These are phyloP conservation scores for Trichosporon ovoides DNA, from an alignment of 1,284 basidiomycete species.

Conservation along the genomic window DNA sequence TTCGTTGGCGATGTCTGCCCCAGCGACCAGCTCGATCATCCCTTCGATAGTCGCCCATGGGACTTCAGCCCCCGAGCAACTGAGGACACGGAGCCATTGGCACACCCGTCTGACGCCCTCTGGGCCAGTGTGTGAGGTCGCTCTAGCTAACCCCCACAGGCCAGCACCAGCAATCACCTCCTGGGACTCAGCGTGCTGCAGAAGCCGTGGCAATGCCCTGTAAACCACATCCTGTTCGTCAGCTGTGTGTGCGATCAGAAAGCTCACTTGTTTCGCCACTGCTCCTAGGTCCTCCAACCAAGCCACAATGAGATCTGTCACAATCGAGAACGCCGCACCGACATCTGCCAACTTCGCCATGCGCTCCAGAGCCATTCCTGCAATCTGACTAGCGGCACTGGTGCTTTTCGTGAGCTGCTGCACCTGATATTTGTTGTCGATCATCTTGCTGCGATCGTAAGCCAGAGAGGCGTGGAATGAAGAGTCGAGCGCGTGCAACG, in stretches of 20 bases:
- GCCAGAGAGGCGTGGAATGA: constrained; percentile 46
- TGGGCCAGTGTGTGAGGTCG: constrained; percentile 51
- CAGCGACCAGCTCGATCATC: constrained; percentile 21
- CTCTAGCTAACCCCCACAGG: constrained; percentile 57
- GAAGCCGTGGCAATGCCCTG: constrained; percentile 56
- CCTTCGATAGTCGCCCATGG: constrained; percentile 45
- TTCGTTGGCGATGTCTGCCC: constrained; percentile 11
- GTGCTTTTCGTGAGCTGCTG: constrained; percentile 12
- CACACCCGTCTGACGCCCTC: constrained; percentile 56
- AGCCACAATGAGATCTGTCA: constrained; percentile 59
- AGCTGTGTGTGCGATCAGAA: not conserved
- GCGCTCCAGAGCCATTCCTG: constrained; percentile 30
- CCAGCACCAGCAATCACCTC: constrained; percentile 44
- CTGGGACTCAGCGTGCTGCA: constrained; percentile 44
- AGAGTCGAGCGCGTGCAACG: constrained; percentile 59
- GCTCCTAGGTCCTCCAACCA: constrained; percentile 57
- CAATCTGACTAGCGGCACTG: constrained; percentile 26
- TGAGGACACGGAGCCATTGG: constrained; percentile 61
- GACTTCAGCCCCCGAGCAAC: constrained; percentile 64
- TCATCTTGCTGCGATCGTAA: constrained; percentile 34
- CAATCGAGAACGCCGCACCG: constrained; percentile 56
- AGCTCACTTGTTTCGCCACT: constrained; percentile 25
- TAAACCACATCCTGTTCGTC: constrained; percentile 33
- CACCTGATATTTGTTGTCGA: constrained; percentile 16
- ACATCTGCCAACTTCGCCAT: constrained; percentile 31